Evolutionary conservation across 768 basidiomycete species (phyloP).

Genomic region (Sarcomyxa edulis): DNA sequence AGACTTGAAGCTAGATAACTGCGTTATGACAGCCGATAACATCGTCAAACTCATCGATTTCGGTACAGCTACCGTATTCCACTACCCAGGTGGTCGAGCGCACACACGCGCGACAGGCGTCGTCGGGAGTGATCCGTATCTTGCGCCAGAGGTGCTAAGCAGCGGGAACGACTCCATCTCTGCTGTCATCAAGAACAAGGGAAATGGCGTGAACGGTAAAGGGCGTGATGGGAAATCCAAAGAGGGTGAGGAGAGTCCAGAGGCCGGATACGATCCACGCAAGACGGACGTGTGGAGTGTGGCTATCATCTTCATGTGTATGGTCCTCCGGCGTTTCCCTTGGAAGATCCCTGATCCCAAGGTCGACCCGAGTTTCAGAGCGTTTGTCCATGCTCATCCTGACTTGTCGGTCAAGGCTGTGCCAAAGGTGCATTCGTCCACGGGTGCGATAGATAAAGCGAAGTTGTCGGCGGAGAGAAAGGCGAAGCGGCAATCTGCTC

Average conservation of each 20-base stretch:
- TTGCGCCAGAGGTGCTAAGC: constrained; percentile 90
- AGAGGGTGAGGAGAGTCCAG: too few species aligned
- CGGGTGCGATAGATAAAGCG: too few species aligned
- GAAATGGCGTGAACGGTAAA: too few species aligned
- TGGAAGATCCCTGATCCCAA: constrained; percentile 98
- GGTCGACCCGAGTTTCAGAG: constrained; percentile 85
- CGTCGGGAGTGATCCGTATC: constrained; percentile 96
- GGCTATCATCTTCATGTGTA: constrained; percentile 98
- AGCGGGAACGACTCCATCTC: too few species aligned
- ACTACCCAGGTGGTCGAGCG: constrained; percentile 93
- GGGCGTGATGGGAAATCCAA: too few species aligned
- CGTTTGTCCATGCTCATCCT: constrained; percentile 91
- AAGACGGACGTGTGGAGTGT: constrained; percentile 99
- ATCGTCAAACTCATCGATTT: constrained; percentile 99
- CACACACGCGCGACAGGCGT: constrained; percentile 79
- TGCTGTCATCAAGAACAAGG: too few species aligned
- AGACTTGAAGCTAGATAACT: constrained; percentile 99
- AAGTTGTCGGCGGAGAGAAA: too few species aligned
- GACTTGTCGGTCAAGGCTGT: constrained; percentile 58
- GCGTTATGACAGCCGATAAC: constrained; percentile 95
- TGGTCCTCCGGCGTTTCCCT: constrained; percentile 95
- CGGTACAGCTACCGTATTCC: constrained; percentile 99
- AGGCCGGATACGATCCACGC: constrained; percentile 97
- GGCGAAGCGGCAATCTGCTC: too few species aligned
- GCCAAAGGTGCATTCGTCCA: constrained; percentile 26